Base-by-base conservation (phyloP, 768 basidiomycete genomes). In the Fistulinella prunicolor region DNA sequence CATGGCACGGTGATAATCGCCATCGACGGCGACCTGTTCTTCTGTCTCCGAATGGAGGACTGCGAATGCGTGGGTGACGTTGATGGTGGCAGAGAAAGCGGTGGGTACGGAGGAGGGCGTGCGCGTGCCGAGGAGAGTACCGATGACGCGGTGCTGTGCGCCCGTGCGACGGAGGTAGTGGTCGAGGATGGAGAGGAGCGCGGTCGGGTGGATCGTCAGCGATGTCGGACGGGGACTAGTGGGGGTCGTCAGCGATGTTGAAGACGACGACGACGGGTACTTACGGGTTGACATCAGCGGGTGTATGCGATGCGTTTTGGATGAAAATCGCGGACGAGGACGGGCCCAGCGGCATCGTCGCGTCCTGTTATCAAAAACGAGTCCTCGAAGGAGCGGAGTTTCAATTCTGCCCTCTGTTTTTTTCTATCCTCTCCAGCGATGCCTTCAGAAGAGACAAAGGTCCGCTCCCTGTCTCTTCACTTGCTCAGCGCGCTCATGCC, bases 1-100 rank as follows among this genome's bases (percentile, higher is more conserved):
- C 88, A 97, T 92, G 35, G 84, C 81, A 56, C 85, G 83, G 65
- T 94, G 93, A 70, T 97, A 96, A 42, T 95, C 93, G 84, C 93
- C 92, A 65, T 98, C 94, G 51, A 98, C 89, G 4, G 91, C 92
- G 36, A 95, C 90, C 70, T 93, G 91, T 62, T 95, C 90, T 63
- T 82, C 83, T 23, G 87, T 90, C 72, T 95, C 91, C 62, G 83
- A 87, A 68, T 98, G 94, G 37, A 94, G 78, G 24, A 97, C 92
- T 17, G 92, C 93, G 63, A 96, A 98, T 13, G 89, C 81, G 42
- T 83, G 86, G 47, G 83, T 79, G 53, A 96, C 83, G 57, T 90
- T 86, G 52, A 98, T 72, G 24, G 54, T 34, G 22, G 28, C 22
- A 4, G 59, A 17, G 16, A 47, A 28, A 0, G 51, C 23, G 32